Base-by-base conservation (phyloP, 495 filamentous ascomycete species). In the Penicillium roqueforti region DNA sequence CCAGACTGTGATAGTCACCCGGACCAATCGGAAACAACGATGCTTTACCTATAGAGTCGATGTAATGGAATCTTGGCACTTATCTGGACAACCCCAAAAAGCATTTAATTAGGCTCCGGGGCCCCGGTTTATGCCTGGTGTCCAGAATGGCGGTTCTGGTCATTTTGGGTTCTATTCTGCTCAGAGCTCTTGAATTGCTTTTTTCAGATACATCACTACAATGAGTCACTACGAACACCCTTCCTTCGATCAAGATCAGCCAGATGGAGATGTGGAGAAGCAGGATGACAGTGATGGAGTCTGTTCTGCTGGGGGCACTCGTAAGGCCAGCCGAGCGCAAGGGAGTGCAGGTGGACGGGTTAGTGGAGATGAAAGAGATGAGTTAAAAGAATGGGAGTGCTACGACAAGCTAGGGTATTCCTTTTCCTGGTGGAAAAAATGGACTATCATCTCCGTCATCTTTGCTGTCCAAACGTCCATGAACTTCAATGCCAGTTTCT, bases 401-500 rank as follows among this genome's bases (percentile, higher is more conserved):
- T 83, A 80, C 59, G 77, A 81, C 26, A 79, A 85, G 56, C 75
- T 89, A 1, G 87, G 86, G 29, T 91, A 78, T 64, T 69, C 62
- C 14, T 92, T 80, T 56, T 71, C 86, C 0, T 56, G 54, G 40
- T 79, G 78, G 74, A 91, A 86, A 76, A 92, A 90, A 70, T 92
- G 87, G 87, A 77, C 62, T 51, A 86, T 91, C 60, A 76, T 91
- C 39, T 80, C 78, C 5, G 77, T 89, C 57, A 85, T 92, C 66
- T 89, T 90, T 68, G 66, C 79, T 20, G 84, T 92, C 11, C 88
- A 92, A 60, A 80, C 82, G 16, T 90, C 87, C 2, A 92, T 92
- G 88, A 92, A 92, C 73, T 88, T 89, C 76, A 91, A 91, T 72
- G 85, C 86, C 19, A 83, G 80, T 41, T 76, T 89, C 11, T 91